phyloP scores from a whole-genome alignment of 805 yeast genomes.

The Tetrapisispora pingtungensis region DNA sequence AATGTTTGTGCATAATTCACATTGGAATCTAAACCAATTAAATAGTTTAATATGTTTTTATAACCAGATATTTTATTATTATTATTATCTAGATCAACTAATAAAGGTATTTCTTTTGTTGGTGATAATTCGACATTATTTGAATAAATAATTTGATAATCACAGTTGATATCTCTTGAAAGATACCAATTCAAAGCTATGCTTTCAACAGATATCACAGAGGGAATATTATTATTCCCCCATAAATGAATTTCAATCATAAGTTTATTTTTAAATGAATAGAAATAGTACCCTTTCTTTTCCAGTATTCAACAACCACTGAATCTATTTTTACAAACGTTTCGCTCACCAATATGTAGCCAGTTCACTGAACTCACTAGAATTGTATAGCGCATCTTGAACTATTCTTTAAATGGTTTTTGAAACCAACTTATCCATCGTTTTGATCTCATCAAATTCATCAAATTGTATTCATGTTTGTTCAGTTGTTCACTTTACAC shows the following conservation, averaged over 20 bases:
- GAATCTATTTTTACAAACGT: too few relatives aligned
- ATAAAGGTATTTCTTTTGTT: constrained; percentile 41
- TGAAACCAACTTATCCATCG: too few relatives aligned
- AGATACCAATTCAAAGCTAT: constrained; percentile 23
- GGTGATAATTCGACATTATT: constrained; percentile 48
- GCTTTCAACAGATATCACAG: constrained; percentile 22
- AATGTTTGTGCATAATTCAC: constrained; percentile 26
- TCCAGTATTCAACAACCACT: too few relatives aligned
- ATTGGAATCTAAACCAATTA: constrained; percentile 13
- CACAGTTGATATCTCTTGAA: constrained; percentile 1
- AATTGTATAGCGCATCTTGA: too few relatives aligned
- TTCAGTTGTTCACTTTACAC: too few relatives aligned
- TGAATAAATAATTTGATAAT: constrained; percentile 34
- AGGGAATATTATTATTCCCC: constrained; percentile 22
- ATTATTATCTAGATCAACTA: constrained; percentile 20
- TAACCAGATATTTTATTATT: constrained; percentile 33
- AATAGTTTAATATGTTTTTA: constrained; percentile 30
- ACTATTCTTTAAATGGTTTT: too few relatives aligned
- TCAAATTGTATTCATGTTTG: too few relatives aligned
- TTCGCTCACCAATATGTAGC: too few relatives aligned
- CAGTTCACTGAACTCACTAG: too few relatives aligned
- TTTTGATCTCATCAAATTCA: too few relatives aligned
- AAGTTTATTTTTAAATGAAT: too few relatives aligned
- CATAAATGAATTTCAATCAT: constrained; percentile 17
- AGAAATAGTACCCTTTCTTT: too few relatives aligned